Percentiles rank a stretch among this genome's conserved stretches.
These are phyloP conservation scores for Elaeis guineensis DNA, from an alignment of 176 grass and related monocot species.

Conservation along the genomic window DNA sequence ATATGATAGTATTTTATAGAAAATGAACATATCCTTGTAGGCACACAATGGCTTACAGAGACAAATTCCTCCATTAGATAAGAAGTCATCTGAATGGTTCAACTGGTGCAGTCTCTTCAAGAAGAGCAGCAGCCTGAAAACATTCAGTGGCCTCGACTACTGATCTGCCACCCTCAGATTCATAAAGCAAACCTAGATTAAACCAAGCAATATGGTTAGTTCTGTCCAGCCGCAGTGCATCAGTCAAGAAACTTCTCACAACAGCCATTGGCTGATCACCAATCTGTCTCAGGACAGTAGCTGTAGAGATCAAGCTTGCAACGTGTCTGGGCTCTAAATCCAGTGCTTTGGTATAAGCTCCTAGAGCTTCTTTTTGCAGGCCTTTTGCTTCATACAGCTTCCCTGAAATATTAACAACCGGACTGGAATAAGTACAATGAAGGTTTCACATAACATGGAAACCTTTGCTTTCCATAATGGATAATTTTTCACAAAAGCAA, in stretches of 20 bases:
- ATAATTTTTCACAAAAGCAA: too few relatives aligned
- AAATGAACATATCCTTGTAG: conserved; percentile 21
- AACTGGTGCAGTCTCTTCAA: conserved; percentile 91
- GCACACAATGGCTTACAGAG: conserved; percentile 38
- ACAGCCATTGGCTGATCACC: conserved; percentile 47
- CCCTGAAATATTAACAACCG: conserved; percentile 41
- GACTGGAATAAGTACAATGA: background rate
- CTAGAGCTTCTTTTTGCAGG: conserved; percentile 51
- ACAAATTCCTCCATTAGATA: conserved; percentile 21
- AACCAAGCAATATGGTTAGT: conserved; percentile 92
- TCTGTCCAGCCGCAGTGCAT: conserved; percentile 76
- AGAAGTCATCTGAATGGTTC: conserved; percentile 87
- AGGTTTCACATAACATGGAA: too few relatives aligned
- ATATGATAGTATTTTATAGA: conserved; percentile 19
- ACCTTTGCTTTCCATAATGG: too few relatives aligned
- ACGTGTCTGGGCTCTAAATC: conserved; percentile 73
- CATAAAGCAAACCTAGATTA: conserved; percentile 73
- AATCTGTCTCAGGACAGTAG: conserved; percentile 50
- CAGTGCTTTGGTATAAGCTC: conserved; percentile 62
- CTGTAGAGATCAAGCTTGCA: conserved; percentile 70
- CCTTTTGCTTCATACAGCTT: conserved; percentile 60
- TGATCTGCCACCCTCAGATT: conserved; percentile 60
- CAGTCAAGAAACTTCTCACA: conserved; percentile 59
- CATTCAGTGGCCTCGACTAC: conserved; percentile 69
- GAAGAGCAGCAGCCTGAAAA: conserved; percentile 84